phyloP scores from a whole-genome alignment of 495 filamentous ascomycete species.

The Daldinia childiae region DNA sequence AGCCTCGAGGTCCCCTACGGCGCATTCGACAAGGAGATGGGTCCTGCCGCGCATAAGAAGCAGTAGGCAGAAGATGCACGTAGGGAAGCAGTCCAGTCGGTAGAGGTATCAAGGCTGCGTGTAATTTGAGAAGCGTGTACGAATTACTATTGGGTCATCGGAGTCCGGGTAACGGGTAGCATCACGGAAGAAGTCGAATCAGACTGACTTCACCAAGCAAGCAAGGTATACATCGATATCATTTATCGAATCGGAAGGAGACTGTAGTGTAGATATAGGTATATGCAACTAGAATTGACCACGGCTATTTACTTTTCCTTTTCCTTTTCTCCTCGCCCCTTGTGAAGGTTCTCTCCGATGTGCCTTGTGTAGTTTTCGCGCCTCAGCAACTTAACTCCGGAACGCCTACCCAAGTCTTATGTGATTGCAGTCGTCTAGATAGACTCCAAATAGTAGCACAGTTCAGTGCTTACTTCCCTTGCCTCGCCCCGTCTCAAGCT shows the following conservation, averaged over 20 bases:
- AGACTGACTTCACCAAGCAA: constrained; percentile 18
- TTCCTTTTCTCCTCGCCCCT: background rate
- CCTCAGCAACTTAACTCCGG: constrained; percentile 21
- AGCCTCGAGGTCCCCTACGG: constrained; percentile 90
- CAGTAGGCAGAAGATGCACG: constrained; percentile 60
- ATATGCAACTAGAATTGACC: constrained; percentile 32
- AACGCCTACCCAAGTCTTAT: constrained; percentile 24
- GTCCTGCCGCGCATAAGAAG: constrained; percentile 86
- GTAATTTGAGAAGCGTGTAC: constrained; percentile 38
- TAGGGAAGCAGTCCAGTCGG: background rate
- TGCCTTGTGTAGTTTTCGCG: background rate
- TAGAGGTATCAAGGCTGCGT: constrained; percentile 18
- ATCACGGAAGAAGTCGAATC: constrained; percentile 32
- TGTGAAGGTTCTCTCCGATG: background rate
- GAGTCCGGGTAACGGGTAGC: constrained; percentile 44
- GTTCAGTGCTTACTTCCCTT: background rate
- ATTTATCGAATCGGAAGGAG: constrained; percentile 31
- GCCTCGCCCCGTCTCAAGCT: no score
- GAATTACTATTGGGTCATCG: constrained; percentile 38
- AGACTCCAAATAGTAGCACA: background rate
- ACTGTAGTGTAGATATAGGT: constrained; percentile 38
- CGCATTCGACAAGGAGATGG: constrained; percentile 96
- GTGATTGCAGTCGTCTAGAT: background rate
- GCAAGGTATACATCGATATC: constrained; percentile 9
- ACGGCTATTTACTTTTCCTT: constrained; percentile 4